phyloP scores from a whole-genome alignment of 192 early-diverging fungal species.

The Backusella australiensis region DNA sequence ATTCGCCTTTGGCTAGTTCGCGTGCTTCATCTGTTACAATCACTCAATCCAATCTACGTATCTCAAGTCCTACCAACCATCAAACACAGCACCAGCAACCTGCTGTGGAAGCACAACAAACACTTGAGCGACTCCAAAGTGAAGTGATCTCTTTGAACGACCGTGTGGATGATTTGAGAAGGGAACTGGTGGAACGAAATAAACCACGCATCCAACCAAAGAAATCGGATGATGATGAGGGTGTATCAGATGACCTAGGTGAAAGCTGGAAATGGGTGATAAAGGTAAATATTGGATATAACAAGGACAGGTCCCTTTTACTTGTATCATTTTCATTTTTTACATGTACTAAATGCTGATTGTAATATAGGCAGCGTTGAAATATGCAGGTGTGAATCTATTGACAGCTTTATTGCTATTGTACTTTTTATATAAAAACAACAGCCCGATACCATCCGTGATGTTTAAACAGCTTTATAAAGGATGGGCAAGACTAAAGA shows the following conservation, averaged over 20 bases:
- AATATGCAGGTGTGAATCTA: conserved; percentile 31
- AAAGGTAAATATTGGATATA: not conserved
- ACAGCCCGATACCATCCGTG: conserved; percentile 18
- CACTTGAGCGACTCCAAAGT: conserved; percentile 32
- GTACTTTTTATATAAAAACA: conserved; percentile 19
- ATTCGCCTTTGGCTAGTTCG: not conserved
- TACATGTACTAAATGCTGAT: not conserved
- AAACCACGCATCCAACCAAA: not conserved
- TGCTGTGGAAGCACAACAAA: conserved; percentile 16
- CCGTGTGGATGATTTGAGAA: conserved; percentile 33
- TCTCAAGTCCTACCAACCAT: not conserved
- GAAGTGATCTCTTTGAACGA: conserved; percentile 37
- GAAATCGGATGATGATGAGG: conserved; percentile 2
- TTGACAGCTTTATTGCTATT: conserved; percentile 27
- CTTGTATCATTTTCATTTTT: too few species aligned
- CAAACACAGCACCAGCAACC: conserved; percentile 28
- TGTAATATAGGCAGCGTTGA: conserved; percentile 25
- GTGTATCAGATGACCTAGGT: conserved; percentile 1
- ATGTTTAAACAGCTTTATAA: conserved; percentile 2
- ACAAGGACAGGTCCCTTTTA: not conserved
- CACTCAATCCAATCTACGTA: not conserved
- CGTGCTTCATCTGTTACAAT: conserved; percentile 8
- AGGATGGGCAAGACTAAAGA: not conserved
- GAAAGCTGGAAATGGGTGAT: conserved; percentile 24
- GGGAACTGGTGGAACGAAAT: conserved; percentile 29